phyloP scores from a whole-genome alignment of 805 yeast species.

The Diddensiella transvaalensis region DNA sequence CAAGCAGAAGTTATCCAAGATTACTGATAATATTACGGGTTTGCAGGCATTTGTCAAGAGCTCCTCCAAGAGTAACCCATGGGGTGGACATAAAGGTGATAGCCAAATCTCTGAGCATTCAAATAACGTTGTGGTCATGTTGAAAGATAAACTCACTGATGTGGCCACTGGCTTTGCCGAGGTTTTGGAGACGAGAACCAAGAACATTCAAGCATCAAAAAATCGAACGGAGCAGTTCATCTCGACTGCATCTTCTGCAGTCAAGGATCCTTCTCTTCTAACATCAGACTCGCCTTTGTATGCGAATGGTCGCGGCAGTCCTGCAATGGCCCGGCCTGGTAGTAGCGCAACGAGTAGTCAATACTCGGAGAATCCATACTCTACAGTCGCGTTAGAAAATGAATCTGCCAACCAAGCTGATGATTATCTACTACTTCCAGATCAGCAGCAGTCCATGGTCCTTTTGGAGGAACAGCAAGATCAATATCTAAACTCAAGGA shows the following conservation, averaged over 20 bases:
- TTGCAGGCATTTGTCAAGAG: conserved; percentile 53
- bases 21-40: conserved; percentile 66
- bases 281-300: conserved; percentile 36
- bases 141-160: conserved; percentile 87
- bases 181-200: conserved; percentile 85
- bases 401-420: conserved; percentile 23
- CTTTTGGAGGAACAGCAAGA: conserved; percentile 79
- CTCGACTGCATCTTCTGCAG: conserved; percentile 40
- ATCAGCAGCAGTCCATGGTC: conserved; percentile 78
- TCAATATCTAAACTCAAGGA: conserved; percentile 76
- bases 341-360: background rate
- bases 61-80: conserved; percentile 32
- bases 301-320: conserved; percentile 20
- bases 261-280: conserved; percentile 12
- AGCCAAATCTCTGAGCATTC: conserved; percentile 71
- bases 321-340: conserved; percentile 2
- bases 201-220: conserved; percentile 73
- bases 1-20: conserved; percentile 77
- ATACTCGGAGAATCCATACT: conserved; percentile 20
- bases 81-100: conserved; percentile 42
- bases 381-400: conserved; percentile 4
- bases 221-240: conserved; percentile 81
- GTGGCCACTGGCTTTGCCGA: conserved; percentile 87
- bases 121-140: conserved; percentile 78
- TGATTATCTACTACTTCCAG: conserved; percentile 68